Base-by-base conservation (phyloP, 2,329 filamentous ascomycete species). In the Trichoderma pleuroti region DNA sequence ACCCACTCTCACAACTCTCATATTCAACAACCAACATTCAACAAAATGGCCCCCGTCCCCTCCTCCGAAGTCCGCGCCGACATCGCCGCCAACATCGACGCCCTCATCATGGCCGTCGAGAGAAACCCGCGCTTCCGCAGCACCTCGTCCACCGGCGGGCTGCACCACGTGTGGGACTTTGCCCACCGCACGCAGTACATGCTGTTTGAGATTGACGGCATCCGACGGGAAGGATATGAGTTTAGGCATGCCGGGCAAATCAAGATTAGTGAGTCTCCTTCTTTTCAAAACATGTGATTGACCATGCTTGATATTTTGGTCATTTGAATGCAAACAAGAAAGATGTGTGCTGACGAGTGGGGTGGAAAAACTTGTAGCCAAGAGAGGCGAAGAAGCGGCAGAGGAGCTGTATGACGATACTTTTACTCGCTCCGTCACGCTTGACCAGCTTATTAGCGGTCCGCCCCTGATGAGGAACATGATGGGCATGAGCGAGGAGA, bases 131-230 rank as follows among this genome's bases (percentile, higher is more conserved):
- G 72, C 24, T 80, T 78, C 77, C 75, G 72, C 14, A 74, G 75
- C 36, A 30, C 73, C 7, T 70, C 73, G 11, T 75, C 76, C 36
- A 75, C 79, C 69, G 74, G 75, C 21, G 74, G 75, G 21, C 78
- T 84, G 52, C 81, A 75, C 68, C 76, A 81, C 73, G 72, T 82
- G 36, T 84, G 80, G 80, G 81, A 83, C 73, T 84, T 83, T 73
- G 79, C 80, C 59, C 79, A 76, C 70, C 78, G 81, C 42, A 81
- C 80, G n/a, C 74, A 78, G 46, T 83, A 83, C 72, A 82, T 83
- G 76, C 78, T 82, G 73, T 77, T 76, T 8, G 81, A 83, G 76
- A 76, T 84, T 28, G 80, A 83, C 21, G 81, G 81, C 54, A 78
- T 82, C 66, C 75, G 76, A 21, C 76, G 76, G 28, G 32, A 34